A percentile compares a stretch with the other conserved stretches of the same genome.
Evolutionary conservation across 1,284 basidiomycete genomes (phyloP).

Genomic region (Exsudoporus floridanus): DNA sequence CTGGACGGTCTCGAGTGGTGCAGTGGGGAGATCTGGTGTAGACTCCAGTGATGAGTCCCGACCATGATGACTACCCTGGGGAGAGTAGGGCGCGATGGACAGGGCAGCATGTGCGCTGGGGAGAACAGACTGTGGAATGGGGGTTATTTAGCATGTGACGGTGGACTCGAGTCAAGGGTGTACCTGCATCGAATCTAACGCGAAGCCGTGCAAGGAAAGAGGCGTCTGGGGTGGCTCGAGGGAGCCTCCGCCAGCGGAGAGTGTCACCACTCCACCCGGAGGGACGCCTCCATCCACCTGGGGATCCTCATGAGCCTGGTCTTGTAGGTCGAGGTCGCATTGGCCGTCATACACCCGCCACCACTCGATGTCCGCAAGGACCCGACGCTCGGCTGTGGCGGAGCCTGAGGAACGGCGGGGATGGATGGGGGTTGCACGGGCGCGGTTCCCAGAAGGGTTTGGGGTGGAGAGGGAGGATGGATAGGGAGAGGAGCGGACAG

Average conservation of each 20-base stretch:
- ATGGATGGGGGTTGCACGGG: slow-evolving; percentile 41
- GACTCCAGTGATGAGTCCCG: slow-evolving; percentile 55
- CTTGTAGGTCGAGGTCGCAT: slow-evolving; percentile 46
- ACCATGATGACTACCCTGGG: slow-evolving; percentile 38
- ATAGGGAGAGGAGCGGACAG: slow-evolving; percentile 64
- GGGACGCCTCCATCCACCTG: slow-evolving; percentile 18
- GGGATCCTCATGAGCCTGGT: slow-evolving; percentile 28
- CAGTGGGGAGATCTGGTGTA: slow-evolving; percentile 47
- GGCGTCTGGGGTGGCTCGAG: slow-evolving; percentile 22
- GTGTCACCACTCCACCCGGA: slow-evolving; percentile 19
- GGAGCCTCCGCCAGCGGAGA: slow-evolving; percentile 25
- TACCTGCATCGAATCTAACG: slow-evolving; percentile 28
- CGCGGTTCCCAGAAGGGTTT: slow-evolving; percentile 23
- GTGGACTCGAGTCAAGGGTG: neutral
- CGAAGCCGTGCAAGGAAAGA: slow-evolving; percentile 18
- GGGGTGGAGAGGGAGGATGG: slow-evolving; percentile 41
- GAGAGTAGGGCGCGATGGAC: slow-evolving; percentile 50
- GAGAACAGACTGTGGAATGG: slow-evolving; percentile 26
- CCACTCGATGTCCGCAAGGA: slow-evolving; percentile 82
- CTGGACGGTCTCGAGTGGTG: slow-evolving; percentile 45
- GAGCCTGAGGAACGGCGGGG: slow-evolving; percentile 64
- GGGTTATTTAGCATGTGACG: slow-evolving; percentile 27
- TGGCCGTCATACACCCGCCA: slow-evolving; percentile 75
- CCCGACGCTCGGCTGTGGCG: slow-evolving; percentile 59
- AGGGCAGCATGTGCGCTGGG: slow-evolving; percentile 48